Base-by-base conservation (phyloP, 768 basidiomycete species). In the Termitomyces sp. region DNA sequence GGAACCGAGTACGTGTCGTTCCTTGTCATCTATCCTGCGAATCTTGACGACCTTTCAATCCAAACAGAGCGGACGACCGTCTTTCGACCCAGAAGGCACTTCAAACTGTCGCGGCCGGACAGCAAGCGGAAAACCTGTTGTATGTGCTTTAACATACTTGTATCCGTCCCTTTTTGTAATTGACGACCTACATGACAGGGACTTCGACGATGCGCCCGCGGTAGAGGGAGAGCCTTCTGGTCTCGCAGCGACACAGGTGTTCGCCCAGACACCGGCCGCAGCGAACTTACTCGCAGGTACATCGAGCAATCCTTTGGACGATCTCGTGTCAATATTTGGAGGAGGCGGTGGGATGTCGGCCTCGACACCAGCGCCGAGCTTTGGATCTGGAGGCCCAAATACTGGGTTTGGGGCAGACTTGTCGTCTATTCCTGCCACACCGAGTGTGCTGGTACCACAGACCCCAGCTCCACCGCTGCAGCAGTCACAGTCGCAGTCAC, bases 101-200 rank as follows among this genome's bases (percentile, higher is more conserved):
- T n/a, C 88, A 95, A 65, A 95, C 94, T 0, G 89, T 98, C 43
- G 93, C 84, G 26, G 86, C 87, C 3, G 96, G 96, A 10, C 92
- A 95, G 72, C 91, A 93, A 72, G 85, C 94, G 14, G 96, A 98
- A 72, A 98, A 98, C 70, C 76, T 97, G 5, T 87, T 98, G 82
- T 82, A 62, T 36, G 78, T 69, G 9, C 37, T 44, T 36, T 18
- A 22, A 39, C 40, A 5, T 6, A 26, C 24, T 39, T 20, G 55
- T 53, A 32, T 36, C 45, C 43, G 37, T 36, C 36, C 22, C 26
- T 3, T 49, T 24, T 24, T 33, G 53, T 10, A 32, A 56, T 57
- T 60, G n/a, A 53, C 51, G 53, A 32, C 55, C 24, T 51, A 14
- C 12, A n/a, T 37, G 53, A 8, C 62, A 81, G 79, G 59, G 95